Evolutionary conservation across 2,329 filamentous ascomycete species (phyloP).

Genomic region (Ascochyta lentis): DNA sequence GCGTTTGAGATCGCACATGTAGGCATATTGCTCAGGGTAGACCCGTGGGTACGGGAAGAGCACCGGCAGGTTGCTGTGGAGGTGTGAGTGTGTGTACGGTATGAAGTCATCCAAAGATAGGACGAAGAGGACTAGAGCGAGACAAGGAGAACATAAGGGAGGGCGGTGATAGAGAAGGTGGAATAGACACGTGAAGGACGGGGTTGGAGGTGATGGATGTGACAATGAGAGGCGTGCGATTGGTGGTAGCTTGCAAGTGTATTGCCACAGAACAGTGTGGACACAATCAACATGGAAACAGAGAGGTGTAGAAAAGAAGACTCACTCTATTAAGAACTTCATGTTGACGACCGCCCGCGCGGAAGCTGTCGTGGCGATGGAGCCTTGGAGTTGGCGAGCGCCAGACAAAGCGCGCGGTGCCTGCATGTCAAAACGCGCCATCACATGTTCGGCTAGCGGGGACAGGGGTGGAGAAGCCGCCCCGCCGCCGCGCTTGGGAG

Average conservation of each 20-base stretch:
- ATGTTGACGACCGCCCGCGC: constrained; percentile 51
- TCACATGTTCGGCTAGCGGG: constrained; percentile 15
- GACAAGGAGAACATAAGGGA: too few relatives aligned
- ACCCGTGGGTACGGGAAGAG: constrained; percentile 78
- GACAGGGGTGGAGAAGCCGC: constrained; percentile 1
- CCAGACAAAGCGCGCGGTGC: constrained; percentile 21
- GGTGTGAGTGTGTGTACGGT: neutral
- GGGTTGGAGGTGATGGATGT: neutral
- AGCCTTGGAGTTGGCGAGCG: constrained; percentile 10
- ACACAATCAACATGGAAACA: neutral
- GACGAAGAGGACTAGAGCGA: neutral
- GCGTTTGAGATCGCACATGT: constrained; percentile 85
- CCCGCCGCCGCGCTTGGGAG: constrained; percentile 9
- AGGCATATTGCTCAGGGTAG: constrained; percentile 66
- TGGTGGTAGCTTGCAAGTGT: neutral
- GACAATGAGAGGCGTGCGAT: neutral
- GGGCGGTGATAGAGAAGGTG: too few relatives aligned
- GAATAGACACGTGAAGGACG: too few relatives aligned
- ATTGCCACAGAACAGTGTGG: too few relatives aligned
- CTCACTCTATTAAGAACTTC: constrained; percentile 80
- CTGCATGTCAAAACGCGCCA: constrained; percentile 12
- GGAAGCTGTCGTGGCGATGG: constrained; percentile 29
- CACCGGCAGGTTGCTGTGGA: constrained; percentile 68
- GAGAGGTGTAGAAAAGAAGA: neutral
- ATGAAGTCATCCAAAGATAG: neutral